Percentiles rank a stretch among this genome's conserved stretches.
phyloP scores from a whole-genome alignment of 2,329 filamentous ascomycete species.

The Aspergillus tubingensis region DNA sequence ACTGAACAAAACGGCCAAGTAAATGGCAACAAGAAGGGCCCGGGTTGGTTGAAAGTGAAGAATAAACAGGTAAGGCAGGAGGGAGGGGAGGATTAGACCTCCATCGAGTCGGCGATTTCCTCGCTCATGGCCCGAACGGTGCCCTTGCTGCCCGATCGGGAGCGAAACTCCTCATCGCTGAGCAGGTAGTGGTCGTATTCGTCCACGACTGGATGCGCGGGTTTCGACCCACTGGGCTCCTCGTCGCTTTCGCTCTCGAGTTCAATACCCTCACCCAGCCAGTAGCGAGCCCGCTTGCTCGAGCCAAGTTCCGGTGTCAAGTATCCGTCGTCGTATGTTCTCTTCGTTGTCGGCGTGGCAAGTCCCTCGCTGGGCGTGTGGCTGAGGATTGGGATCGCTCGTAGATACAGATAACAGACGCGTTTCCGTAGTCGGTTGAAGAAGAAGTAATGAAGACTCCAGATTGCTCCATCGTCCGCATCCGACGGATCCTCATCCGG shows the following conservation, averaged over 20 bases:
- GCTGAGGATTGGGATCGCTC: constrained; percentile 74
- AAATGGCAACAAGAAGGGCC: background rate
- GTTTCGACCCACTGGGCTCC: constrained; percentile 25
- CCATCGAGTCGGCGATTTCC: constrained; percentile 56
- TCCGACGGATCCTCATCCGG: constrained; percentile 90
- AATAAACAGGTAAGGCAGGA: constrained; percentile 10
- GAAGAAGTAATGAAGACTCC: constrained; percentile 96
- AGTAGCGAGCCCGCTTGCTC: constrained; percentile 81
- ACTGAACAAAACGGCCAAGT: background rate
- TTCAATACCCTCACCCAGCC: constrained; percentile 65
- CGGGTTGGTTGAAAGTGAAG: constrained; percentile 1
- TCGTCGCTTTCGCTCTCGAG: constrained; percentile 47
- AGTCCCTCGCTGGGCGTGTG: constrained; percentile 60
- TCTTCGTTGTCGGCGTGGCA: constrained; percentile 47
- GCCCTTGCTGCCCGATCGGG: constrained; percentile 44
- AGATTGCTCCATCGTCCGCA: constrained; percentile 90
- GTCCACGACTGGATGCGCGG: constrained; percentile 32
- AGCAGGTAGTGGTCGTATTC: constrained; percentile 48
- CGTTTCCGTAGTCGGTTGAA: constrained; percentile 92
- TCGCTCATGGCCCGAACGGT: constrained; percentile 55
- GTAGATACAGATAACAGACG: constrained; percentile 89
- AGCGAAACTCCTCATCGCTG: constrained; percentile 46
- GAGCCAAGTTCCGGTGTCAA: constrained; percentile 58
- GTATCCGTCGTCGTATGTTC: constrained; percentile 52
- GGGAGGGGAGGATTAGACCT: constrained; percentile 43